Conservation (phyloP, 805 yeast species). For the Candida insectalens region DNA sequence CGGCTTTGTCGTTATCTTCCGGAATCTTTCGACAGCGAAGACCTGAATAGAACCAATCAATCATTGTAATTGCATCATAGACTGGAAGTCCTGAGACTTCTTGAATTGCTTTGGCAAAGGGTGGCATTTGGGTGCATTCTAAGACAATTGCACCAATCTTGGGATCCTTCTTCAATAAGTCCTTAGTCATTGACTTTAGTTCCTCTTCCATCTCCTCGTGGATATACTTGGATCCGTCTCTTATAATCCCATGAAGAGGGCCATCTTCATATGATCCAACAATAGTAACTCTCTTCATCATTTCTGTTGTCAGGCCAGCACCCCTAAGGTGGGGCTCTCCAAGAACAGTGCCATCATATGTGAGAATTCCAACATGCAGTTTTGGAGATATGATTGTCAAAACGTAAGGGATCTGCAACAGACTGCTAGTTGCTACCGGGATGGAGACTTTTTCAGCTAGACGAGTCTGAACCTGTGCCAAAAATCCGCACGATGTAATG, state of each 20-base stretch:
- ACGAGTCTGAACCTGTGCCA: conserved; percentile 22
- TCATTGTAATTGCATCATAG: conserved; percentile 24
- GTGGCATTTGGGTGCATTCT: conserved; percentile 29
- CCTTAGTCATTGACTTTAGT: conserved; percentile 15
- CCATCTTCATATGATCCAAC: conserved; percentile 16
- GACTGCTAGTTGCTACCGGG: conserved; percentile 25
- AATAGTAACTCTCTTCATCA: conserved; percentile 9
- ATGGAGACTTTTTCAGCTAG: conserved; percentile 15
- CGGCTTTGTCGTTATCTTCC: conserved; percentile 13
- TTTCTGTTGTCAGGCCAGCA: conserved; percentile 18
- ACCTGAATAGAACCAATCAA: conserved; percentile 24
- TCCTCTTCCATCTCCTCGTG: conserved; percentile 19
- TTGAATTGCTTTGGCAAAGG: conserved; percentile 21
- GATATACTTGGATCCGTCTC: conserved; percentile 16
- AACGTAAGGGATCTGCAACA: conserved; percentile 23
- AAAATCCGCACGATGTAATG: conserved; percentile 27
- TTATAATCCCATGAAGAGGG: conserved; percentile 17
- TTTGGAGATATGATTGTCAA: conserved; percentile 11
- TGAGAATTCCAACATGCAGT: conserved; percentile 20
- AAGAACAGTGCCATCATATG: conserved; percentile 20
- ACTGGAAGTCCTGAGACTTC: conserved; percentile 20
- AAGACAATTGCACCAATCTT: conserved; percentile 22
- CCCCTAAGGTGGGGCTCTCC: conserved; percentile 22
- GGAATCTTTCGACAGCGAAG: conserved; percentile 12
- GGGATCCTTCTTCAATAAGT: conserved; percentile 12